Evolutionary conservation across 2,329 filamentous ascomycete genomes (phyloP).

Genomic region (Fusarium staphyleae): DNA sequence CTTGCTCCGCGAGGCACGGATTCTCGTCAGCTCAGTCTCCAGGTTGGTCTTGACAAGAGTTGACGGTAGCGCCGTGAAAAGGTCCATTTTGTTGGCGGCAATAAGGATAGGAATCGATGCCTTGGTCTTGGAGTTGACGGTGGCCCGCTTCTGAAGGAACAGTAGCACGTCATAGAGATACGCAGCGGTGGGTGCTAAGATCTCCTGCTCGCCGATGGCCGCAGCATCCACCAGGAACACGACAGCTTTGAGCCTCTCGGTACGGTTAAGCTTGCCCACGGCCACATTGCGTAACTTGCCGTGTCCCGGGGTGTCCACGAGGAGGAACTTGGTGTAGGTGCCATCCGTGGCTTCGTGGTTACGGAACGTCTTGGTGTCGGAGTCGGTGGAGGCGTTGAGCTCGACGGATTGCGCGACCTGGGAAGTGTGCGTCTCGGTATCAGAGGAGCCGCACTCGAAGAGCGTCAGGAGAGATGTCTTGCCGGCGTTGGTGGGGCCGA

Average conservation of each 20-base stretch:
- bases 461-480: conserved; percentile 90
- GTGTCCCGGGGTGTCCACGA: conserved; percentile 93
- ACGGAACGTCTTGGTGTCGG: conserved; percentile 53
- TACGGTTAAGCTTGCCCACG: conserved; percentile 56
- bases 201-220: conserved; percentile 64
- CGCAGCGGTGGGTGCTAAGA: conserved; percentile 74
- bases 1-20: conserved; percentile 78
- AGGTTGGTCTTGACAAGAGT: conserved; percentile 76
- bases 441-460: conserved; percentile 61
- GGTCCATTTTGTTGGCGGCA: conserved; percentile 92
- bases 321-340: conserved; percentile 72
- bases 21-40: conserved; percentile 80
- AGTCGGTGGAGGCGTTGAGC: conserved; percentile 60
- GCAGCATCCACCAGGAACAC: conserved; percentile 91
- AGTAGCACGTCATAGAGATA: conserved; percentile 94
- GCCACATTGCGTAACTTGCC: conserved; percentile 85
- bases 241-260: conserved; percentile 69
- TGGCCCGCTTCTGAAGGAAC: conserved; percentile 75
- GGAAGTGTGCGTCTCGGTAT: conserved; percentile 62
- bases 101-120: conserved; percentile 74
- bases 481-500: conserved; percentile 82
- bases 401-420: conserved; percentile 60
- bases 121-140: conserved; percentile 48
- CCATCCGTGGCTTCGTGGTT: conserved; percentile 64
- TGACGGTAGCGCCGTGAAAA: conserved; percentile 90